These are phyloP conservation scores for Hypoxylon fragiforme DNA, from an alignment of 495 filamentous ascomycete species.

Conservation along the genomic window DNA sequence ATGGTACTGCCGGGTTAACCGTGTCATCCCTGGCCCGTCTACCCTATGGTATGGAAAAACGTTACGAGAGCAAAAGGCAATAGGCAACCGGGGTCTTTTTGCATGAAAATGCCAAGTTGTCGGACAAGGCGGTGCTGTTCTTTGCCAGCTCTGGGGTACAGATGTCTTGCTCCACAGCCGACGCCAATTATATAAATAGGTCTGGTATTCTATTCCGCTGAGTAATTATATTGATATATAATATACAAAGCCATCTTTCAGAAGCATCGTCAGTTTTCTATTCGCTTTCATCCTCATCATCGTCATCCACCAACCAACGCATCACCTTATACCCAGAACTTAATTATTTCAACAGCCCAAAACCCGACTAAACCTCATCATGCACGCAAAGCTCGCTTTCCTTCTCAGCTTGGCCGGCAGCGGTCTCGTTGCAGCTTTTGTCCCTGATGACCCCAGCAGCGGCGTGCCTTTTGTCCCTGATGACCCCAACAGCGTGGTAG, in stretches of 20 bases:
- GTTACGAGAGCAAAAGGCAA: too few species aligned
- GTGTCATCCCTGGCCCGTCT: constrained; percentile 8
- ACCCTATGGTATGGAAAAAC: constrained; percentile 9
- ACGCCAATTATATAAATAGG: neutral
- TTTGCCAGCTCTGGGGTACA: neutral
- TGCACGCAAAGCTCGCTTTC: constrained; percentile 13
- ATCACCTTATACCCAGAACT: too few species aligned
- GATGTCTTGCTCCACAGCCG: too few species aligned
- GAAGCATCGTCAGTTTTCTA: too few species aligned
- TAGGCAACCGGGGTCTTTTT: neutral
- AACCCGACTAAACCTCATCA: constrained; percentile 1
- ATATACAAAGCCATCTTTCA: too few species aligned
- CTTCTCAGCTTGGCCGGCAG: neutral
- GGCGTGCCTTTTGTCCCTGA: too few species aligned
- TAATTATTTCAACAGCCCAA: too few species aligned
- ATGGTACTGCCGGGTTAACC: constrained; percentile 8
- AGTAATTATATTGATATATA: constrained; percentile 1
- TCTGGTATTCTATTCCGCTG: neutral
- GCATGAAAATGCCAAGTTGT: too few species aligned
- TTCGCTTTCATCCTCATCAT: too few species aligned
- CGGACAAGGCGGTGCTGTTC: neutral
- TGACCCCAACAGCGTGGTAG: too few species aligned
- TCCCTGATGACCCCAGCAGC: too few species aligned
- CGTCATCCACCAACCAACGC: neutral
- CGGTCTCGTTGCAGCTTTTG: constrained; percentile 6